phyloP scores from a whole-genome alignment of 345 rosid species.

The Anastatica hierochuntica region DNA sequence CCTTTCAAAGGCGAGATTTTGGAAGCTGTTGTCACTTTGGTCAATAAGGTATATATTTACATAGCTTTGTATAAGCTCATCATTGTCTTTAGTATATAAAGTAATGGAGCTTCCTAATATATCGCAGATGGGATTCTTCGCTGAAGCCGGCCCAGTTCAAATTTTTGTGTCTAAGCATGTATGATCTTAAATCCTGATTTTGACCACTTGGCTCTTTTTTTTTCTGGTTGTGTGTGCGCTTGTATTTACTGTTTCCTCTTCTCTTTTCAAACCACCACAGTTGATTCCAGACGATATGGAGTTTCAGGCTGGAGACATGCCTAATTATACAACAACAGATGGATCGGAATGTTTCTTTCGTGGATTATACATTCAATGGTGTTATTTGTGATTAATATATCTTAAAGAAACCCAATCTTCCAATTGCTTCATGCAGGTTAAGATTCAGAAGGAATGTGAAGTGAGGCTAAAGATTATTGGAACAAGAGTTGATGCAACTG shows the following conservation, averaged over 20 bases:
- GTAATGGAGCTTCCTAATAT: background rate
- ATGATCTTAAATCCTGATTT: constrained; percentile 1
- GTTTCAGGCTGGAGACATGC: constrained; percentile 88
- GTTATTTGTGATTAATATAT: background rate
- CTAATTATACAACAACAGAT: constrained; percentile 84
- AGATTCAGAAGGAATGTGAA: constrained; percentile 90
- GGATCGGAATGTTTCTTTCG: constrained; percentile 50
- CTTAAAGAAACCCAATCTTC: background rate
- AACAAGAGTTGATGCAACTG: constrained; percentile 86
- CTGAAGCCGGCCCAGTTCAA: constrained; percentile 97
- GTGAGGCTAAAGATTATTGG: constrained; percentile 90
- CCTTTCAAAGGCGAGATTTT: constrained; percentile 88
- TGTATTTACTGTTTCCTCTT: too few species aligned
- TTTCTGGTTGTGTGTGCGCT: background rate
- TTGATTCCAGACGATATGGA: constrained; percentile 96
- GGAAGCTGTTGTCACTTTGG: constrained; percentile 90
- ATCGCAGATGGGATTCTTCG: constrained; percentile 88
- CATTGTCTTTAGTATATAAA: background rate
- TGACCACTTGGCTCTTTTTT: background rate
- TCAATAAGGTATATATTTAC: constrained; percentile 50
- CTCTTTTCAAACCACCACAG: constrained; percentile 24
- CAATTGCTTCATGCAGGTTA: constrained; percentile 42
- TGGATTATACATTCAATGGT: background rate
- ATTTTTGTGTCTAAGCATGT: constrained; percentile 93
- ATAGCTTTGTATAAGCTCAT: background rate